A percentile compares a stretch with the other conserved stretches of the same genome.
These are phyloP conservation scores for Coccomyxa subellipsoidea DNA, from an alignment of 163 green algal genomes.

Conservation along the genomic window DNA sequence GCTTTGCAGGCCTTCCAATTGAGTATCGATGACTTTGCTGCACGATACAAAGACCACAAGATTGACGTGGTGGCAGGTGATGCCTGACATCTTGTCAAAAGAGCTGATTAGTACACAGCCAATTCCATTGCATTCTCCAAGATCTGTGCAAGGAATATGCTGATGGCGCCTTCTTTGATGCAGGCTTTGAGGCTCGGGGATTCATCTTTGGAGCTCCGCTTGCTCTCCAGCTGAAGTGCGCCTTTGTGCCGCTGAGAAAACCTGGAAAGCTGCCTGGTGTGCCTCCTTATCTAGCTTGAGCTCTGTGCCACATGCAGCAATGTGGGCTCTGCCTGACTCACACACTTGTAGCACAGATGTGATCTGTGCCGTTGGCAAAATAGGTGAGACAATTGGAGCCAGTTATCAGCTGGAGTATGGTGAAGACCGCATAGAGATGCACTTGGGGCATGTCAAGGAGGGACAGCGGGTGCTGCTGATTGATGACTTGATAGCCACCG, in stretches of 20 bases:
- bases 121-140: not conserved
- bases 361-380: too few relatives aligned
- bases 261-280: constrained; percentile 94
- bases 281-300: too few relatives aligned
- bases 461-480: constrained; percentile 90
- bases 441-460: constrained; percentile 72
- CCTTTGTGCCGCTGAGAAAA: constrained; percentile 96
- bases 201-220: constrained; percentile 98
- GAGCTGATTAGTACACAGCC: not conserved
- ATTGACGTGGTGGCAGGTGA: constrained; percentile 88
- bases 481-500: constrained; percentile 97
- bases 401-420: constrained; percentile 92
- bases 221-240: constrained; percentile 74
- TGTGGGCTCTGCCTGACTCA: not conserved
- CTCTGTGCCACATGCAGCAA: not conserved
- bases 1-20: constrained; percentile 72
- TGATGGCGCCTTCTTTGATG: not conserved
- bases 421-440: constrained; percentile 96
- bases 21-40: constrained; percentile 82
- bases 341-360: not conserved
- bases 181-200: constrained; percentile 96
- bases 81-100: constrained; percentile 7
- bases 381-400: constrained; percentile 83
- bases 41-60: constrained; percentile 77
- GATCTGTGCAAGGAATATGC: too few relatives aligned